Base-by-base conservation (phyloP, 441 rosid genomes). In the Sinapis alba region DNA sequence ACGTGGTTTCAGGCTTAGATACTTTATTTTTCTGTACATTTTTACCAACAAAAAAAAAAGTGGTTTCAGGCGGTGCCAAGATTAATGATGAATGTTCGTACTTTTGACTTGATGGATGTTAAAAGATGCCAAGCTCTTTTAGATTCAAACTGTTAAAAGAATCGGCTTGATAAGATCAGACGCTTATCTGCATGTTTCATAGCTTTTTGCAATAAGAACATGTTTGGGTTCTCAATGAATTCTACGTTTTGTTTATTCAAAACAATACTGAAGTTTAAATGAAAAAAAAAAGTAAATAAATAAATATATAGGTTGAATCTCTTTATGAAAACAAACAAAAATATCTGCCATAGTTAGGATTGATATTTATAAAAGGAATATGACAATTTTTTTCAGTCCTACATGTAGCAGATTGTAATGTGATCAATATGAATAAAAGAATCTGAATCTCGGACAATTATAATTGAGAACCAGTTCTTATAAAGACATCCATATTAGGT, bases 391-490 rank as follows among this genome's bases (percentile, higher is more conserved):
- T 34, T 24, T 24, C 27, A 34, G 7, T 34, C 10, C 6, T 45
- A 45, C 51, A 13, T 19, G 51, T 45, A 45, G 8, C 7, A 28
- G 50, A 64, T 38, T 3, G 34, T 70, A 26, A 68, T 65, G 21
- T 30, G 74, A 69, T 76, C 9, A 21, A 43, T 7, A n/a, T 43
- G 54, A 76, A 76, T 45, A 18, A 69, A 63, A 76, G 60, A 63
- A 76, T 69, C 27, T 62, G 10, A 69, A 69, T 69, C 16, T 20
- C 43, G 16, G 18, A 63, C 79, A 69, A 18, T 5, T 69, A 15
- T 62, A 15, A 41, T 4, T 63, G 41, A 21, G 75, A 69, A 76
- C 23, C 21, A 69, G 18, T 76, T 76, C 79, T 63, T 71, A 41
- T 15, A 62, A 24, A 34, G 69, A 69, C 75, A 76, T 28, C 60